These are phyloP conservation scores for Coniochaeta hoffmannii DNA, from an alignment of 2,329 filamentous ascomycete genomes.

Conservation along the genomic window DNA sequence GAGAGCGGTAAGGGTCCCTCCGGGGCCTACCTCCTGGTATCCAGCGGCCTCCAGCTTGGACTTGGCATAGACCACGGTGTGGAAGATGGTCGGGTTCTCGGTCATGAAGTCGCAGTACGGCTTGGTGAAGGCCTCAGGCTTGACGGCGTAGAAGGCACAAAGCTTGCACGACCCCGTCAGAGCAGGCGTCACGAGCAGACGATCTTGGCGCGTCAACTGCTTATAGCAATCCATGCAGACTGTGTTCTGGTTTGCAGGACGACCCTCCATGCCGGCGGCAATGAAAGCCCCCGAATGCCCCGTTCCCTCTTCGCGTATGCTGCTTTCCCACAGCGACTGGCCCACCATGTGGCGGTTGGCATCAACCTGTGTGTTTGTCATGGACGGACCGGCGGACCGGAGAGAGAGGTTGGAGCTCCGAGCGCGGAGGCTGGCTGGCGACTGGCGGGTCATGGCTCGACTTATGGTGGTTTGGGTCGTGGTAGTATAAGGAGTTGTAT, in stretches of 20 bases:
- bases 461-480: background rate
- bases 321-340: background rate
- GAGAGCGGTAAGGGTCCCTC: background rate
- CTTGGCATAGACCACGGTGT: slow-evolving; percentile 75
- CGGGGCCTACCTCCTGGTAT: slow-evolving; percentile 55
- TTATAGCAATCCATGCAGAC: slow-evolving; percentile 32
- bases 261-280: slow-evolving; percentile 30
- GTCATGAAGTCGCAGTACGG: slow-evolving; percentile 85
- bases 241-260: slow-evolving; percentile 23
- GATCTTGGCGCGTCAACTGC: slow-evolving; percentile 22
- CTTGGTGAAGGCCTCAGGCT: slow-evolving; percentile 64
- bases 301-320: slow-evolving; percentile 3
- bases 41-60: slow-evolving; percentile 63
- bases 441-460: slow-evolving; percentile 35
- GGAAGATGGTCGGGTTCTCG: slow-evolving; percentile 88
- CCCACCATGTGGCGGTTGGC: background rate
- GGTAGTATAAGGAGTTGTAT: background rate
- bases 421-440: slow-evolving; percentile 34
- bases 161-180: slow-evolving; percentile 21
- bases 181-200: slow-evolving; percentile 16
- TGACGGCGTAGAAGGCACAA: slow-evolving; percentile 26
- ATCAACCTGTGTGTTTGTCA: background rate
- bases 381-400: slow-evolving; percentile 22
- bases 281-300: slow-evolving; percentile 32
- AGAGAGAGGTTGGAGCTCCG: slow-evolving; percentile 37